Base-by-base conservation (phyloP, 1,284 basidiomycete species). In the Tremellales sp. region DNA sequence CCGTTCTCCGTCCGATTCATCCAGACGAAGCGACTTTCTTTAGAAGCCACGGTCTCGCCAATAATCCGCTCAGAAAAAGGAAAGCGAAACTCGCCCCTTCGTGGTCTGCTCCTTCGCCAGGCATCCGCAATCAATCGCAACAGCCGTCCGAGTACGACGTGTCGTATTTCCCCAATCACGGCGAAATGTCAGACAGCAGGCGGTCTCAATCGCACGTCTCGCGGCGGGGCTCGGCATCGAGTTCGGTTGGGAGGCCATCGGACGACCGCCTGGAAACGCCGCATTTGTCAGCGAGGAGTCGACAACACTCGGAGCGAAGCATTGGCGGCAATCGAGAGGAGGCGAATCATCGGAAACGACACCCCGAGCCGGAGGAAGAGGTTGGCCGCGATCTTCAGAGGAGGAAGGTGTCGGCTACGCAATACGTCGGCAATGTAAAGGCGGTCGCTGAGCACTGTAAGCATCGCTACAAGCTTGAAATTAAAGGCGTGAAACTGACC, bases 41-140 rank as follows among this genome's bases (percentile, higher is more conserved):
- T 3, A 57, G 55, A 7, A 24, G 45, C 2, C 19, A 45, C 1
- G 66, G 56, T 2, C 16, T 44, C 16, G 31, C 16, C 27, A 67
- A 68, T 46, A 70, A 70, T 39, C 65, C 66, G 4, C 49, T 70
- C 3, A 47, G 64, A 16, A 49, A 43, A 7, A 52, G 56, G 9
- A 57, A 54, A 19, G 28, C 45, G 5, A 38, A 50, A 21, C 49
- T 59, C 2, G 42, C 58, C 12, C 67, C 67, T 1, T 60, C 57
- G 4, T 70, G 67, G 66, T 68, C 64, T 5, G 63, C 57, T 4
- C 58, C 63, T 1, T 58, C 60, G 12, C 60, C 66, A 27, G 53
- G 54, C n/a, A 43, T 50, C 5, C 45, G 50, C 14, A n/a, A n/a
- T n/a, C 40, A 47, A 24, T 43, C 40, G 18, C n/a, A n/a, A n/a